These are phyloP conservation scores for Solanum hybrid DNA, from an alignment of 305 asterid genomes.

Conservation along the genomic window DNA sequence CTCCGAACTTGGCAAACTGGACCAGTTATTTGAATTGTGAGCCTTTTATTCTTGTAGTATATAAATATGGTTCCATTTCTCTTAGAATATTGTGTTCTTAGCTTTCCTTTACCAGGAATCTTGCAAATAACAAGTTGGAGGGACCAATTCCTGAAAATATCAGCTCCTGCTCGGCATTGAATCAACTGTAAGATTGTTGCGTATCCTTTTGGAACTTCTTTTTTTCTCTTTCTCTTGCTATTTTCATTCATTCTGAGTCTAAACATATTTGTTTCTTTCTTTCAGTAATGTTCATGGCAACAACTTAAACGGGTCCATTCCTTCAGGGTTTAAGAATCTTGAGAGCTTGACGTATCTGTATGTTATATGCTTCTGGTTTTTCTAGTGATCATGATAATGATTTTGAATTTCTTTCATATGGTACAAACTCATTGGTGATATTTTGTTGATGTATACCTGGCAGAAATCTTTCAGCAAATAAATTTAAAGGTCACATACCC, in stretches of 20 bases:
- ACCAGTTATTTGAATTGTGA: slow-evolving; percentile 91
- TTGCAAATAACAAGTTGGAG: slow-evolving; percentile 74
- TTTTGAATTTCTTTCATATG: background rate
- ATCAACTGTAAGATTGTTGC: slow-evolving; percentile 59
- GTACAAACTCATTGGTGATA: background rate
- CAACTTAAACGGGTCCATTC: slow-evolving; percentile 73
- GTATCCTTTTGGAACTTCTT: background rate
- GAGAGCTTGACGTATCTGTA: slow-evolving; percentile 96
- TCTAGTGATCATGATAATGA: background rate
- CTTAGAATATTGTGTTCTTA: background rate
- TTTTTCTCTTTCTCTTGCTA: background rate
- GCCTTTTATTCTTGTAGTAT: slow-evolving; percentile 9
- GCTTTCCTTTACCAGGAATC: slow-evolving; percentile 39
- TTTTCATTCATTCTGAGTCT: background rate
- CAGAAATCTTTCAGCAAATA: slow-evolving; percentile 89
- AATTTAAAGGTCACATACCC: slow-evolving; percentile 64
- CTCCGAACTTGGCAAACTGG: slow-evolving; percentile 79
- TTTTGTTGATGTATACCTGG: background rate
- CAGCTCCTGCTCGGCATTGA: slow-evolving; percentile 90
- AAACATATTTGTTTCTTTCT: background rate
- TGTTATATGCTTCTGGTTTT: slow-evolving; percentile 3
- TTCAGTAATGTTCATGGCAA: slow-evolving; percentile 88
- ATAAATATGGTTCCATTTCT: background rate
- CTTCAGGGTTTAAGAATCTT: slow-evolving; percentile 68
- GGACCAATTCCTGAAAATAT: slow-evolving; percentile 89